These are phyloP conservation scores for Geum urbanum DNA, from an alignment of 306 rosid genomes.

Conservation along the genomic window DNA sequence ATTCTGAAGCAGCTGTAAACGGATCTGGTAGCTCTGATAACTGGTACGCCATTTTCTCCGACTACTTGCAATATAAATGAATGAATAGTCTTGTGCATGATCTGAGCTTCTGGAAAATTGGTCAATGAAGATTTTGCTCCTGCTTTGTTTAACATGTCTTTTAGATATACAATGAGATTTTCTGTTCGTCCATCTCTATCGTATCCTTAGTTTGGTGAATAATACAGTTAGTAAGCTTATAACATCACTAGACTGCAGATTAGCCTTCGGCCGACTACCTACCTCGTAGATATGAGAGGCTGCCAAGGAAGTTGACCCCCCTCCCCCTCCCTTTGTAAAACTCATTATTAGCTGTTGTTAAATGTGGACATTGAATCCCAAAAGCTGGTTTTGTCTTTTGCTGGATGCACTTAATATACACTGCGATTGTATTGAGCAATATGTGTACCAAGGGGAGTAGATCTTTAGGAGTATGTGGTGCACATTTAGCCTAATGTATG, in stretches of 20 bases:
- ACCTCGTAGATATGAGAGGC: slow-evolving; percentile 16
- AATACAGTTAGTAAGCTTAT: slow-evolving; percentile 18
- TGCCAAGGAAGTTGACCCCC: slow-evolving; percentile 7
- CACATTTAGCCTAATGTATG: not conserved
- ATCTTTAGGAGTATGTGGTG: not conserved
- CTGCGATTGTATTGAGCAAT: not conserved
- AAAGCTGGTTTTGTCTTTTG: slow-evolving; percentile 29
- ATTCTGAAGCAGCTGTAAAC: not conserved
- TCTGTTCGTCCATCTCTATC: slow-evolving; percentile 10
- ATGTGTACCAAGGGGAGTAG: not conserved
- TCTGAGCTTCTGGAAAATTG: not conserved
- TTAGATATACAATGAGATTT: not conserved
- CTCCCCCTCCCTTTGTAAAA: not conserved
- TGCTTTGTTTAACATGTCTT: not conserved
- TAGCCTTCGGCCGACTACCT: not conserved
- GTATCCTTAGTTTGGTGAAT: slow-evolving; percentile 7
- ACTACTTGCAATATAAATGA: not conserved
- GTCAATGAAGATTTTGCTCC: not conserved
- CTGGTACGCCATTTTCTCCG: not conserved
- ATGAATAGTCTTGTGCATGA: slow-evolving; percentile 2
- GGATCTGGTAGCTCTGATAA: not conserved
- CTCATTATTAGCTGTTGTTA: slow-evolving; percentile 5
- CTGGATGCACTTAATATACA: not conserved
- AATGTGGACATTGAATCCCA: slow-evolving; percentile 24
- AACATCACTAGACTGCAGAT: not conserved